A percentile compares a stretch with the other conserved stretches of the same genome.
These are phyloP conservation scores for Vitis hybrid DNA, from an alignment of 177 flowering plant genomes.

Conservation along the genomic window DNA sequence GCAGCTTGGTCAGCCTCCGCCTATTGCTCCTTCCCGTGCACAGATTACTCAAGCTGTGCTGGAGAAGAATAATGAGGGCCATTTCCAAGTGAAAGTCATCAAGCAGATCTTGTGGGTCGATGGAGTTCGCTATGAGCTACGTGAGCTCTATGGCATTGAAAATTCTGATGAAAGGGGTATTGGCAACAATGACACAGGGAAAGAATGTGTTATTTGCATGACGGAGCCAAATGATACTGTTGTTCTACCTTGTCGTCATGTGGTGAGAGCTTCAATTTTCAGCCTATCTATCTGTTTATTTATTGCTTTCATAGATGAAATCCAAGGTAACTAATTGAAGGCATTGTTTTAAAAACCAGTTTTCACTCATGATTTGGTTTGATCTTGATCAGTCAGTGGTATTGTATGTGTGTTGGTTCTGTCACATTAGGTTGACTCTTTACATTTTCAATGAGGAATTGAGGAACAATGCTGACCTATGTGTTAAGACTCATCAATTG, in stretches of 20 bases:
- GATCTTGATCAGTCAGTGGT: background rate
- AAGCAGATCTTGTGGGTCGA: slow-evolving; percentile 25
- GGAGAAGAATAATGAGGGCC: slow-evolving; percentile 11
- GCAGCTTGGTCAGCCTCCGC: background rate
- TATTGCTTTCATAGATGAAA: background rate
- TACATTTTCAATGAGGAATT: background rate
- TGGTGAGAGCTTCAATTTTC: slow-evolving; percentile 13
- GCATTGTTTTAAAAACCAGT: background rate
- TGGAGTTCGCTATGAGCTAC: slow-evolving; percentile 25
- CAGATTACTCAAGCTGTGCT: slow-evolving; percentile 29
- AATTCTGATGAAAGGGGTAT: slow-evolving; percentile 10
- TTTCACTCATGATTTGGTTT: background rate
- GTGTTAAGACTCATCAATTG: background rate
- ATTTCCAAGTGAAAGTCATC: slow-evolving; percentile 17
- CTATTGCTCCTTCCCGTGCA: slow-evolving; percentile 2
- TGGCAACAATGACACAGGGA: slow-evolving; percentile 18
- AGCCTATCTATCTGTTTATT: background rate
- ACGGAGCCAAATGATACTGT: slow-evolving; percentile 24
- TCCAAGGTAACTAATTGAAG: background rate
- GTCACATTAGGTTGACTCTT: background rate
- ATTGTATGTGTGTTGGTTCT: background rate
- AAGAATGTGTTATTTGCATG: slow-evolving; percentile 29
- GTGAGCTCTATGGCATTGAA: slow-evolving; percentile 23
- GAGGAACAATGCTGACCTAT: background rate
- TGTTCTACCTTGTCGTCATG: slow-evolving; percentile 28